These are phyloP conservation scores for Hypoxylon lienhwacheense DNA, from an alignment of 495 filamentous ascomycete species.

Conservation along the genomic window DNA sequence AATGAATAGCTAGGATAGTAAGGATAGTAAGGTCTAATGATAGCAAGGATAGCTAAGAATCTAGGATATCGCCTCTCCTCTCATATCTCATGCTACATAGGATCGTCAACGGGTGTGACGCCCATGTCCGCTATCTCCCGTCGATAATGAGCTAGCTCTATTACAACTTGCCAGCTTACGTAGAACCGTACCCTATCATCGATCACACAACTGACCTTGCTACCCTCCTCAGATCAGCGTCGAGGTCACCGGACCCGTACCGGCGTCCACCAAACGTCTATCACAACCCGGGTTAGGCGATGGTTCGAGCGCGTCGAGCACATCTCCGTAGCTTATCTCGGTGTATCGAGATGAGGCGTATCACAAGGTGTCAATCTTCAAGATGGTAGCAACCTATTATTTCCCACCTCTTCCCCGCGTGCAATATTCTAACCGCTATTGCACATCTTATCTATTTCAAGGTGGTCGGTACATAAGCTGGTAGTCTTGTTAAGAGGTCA, in stretches of 20 bases:
- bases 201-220: not conserved
- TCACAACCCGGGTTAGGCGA: not conserved
- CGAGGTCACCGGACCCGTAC: conserved; percentile 22
- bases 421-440: conserved; percentile 13
- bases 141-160: conserved; percentile 19
- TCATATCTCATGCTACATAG: not conserved
- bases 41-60: no score
- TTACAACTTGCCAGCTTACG: not conserved
- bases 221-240: conserved; percentile 14
- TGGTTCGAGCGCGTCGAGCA: conserved; percentile 13
- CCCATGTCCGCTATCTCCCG: conserved; percentile 27
- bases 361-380: conserved; percentile 10
- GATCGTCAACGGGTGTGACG: conserved; percentile 26
- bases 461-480: conserved; percentile 1
- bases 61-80: conserved; percentile 5
- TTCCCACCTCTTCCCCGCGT: conserved; percentile 28
- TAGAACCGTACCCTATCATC: conserved; percentile 18
- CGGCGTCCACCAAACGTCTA: no score
- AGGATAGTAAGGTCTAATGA: no score
- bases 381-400: conserved; percentile 21
- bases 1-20: no score
- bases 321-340: conserved; percentile 3
- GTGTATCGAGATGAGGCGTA: not conserved
- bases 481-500: conserved; percentile 16
- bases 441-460: conserved; percentile 21